Percentiles rank a stretch among this genome's conserved stretches.
Evolutionary conservation across 2,329 filamentous ascomycete species (phyloP).

Genomic region (Fusarium penzigii): DNA sequence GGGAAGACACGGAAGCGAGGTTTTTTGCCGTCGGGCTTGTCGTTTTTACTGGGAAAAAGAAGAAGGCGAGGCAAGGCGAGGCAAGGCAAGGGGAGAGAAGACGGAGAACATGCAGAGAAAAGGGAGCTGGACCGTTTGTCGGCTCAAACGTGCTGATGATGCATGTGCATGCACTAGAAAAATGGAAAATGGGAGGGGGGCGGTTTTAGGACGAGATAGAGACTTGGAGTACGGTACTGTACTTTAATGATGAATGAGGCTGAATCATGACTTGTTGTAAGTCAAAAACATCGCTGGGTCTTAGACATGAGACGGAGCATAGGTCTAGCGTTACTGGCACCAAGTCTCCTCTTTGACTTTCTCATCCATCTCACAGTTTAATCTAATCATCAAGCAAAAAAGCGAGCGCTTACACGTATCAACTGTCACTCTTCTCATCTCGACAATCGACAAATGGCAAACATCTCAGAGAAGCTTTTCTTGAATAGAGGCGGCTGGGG

Average conservation of each 20-base stretch:
- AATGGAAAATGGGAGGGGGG: no score
- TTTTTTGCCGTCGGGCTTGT: slow-evolving; percentile 11
- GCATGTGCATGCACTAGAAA: neutral
- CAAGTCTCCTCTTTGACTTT: no score
- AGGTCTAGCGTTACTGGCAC: neutral
- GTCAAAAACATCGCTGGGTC: no score
- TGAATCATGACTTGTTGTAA: neutral
- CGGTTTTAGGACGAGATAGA: neutral
- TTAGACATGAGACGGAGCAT: no score
- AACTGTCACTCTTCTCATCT: neutral
- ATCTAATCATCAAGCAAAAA: no score
- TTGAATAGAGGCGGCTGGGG: neutral
- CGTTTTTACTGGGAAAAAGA: neutral
- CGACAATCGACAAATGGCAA: neutral
- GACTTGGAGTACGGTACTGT: neutral
- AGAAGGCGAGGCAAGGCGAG: no score
- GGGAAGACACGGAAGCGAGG: slow-evolving; percentile 17
- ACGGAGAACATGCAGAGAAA: neutral
- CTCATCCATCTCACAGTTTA: neutral
- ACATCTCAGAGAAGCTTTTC: neutral
- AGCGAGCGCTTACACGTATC: neutral
- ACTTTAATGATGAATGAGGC: neutral
- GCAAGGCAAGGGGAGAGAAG: no score
- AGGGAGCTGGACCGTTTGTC: slow-evolving; percentile 15
- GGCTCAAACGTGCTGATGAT: slow-evolving; percentile 1